Evolutionary conservation across 2,329 filamentous ascomycete species (phyloP), one percentile per base, ranked within the genome.

Genomic region (Aspergillus pseudoterreus): DNA sequence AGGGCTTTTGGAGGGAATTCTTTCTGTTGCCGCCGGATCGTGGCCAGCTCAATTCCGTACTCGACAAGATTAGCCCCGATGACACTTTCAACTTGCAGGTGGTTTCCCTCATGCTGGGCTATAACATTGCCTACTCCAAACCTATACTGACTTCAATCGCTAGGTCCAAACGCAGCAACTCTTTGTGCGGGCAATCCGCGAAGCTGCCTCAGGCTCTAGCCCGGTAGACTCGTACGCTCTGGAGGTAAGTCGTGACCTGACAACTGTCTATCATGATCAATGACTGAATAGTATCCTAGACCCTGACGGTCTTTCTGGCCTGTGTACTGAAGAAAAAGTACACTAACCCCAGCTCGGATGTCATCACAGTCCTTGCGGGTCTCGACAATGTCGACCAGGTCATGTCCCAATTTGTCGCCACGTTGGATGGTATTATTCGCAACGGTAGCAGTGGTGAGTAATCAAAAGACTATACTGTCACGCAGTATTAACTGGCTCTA

Each of bases 1-100:
- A 96, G 54, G 92, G 91, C 41, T 99, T 96, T 75, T 99, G 94
- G 94, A 82, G 84, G 59, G 94, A 96, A 72, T 91, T 99, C 74
- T 99, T 99, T 71, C 81, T 99, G 35, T 79, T 96, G 52, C 85
- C 85, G 57, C 92, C 92, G 19, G 90, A 96, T 67, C 80, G 83
- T 49, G 70, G 78, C 4, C 81, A 84, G 45, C 75, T 99, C 57
- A 82, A 83, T 67, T 76, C 75, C 45, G 81, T 91, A 44, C 76
- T 99, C 55, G 82, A 85, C 57, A 76, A 80, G n/a, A 76, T 94
- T 38, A 80, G 82, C 47, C 82, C 90, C 5, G 85, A 89, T 59
- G 85, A 92, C 61, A 78, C 95, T 56, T 77, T 96, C 39, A 83
- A 86, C 52, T 75, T 89, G 44, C 90, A 95, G 71, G 81, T 84